Percentiles rank a stretch among this genome's conserved stretches.
phyloP scores from a whole-genome alignment of 768 basidiomycete species.

The Tricholoma terreum region DNA sequence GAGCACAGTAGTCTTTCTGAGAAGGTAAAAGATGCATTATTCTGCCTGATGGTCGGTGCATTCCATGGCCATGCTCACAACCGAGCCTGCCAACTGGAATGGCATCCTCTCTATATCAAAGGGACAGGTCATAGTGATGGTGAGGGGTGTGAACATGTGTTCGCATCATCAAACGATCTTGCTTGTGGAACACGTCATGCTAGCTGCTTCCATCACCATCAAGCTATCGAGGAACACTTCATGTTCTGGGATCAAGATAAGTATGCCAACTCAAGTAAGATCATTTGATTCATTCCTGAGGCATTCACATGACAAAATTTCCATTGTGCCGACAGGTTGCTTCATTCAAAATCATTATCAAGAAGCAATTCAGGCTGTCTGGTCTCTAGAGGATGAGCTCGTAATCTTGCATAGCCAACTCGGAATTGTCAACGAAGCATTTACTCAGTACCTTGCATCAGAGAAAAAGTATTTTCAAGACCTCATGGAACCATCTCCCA shows the following conservation, averaged over 20 bases:
- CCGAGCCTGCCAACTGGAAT: constrained; percentile 15
- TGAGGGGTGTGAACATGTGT: constrained; percentile 18
- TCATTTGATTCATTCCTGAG: background rate
- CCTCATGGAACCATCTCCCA: background rate
- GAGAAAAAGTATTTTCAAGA: background rate
- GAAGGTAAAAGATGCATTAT: background rate
- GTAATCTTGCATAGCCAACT: background rate
- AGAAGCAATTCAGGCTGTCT: background rate
- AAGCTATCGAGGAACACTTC: constrained; percentile 16
- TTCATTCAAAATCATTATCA: constrained; percentile 6
- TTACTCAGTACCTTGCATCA: background rate
- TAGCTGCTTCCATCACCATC: constrained; percentile 18
- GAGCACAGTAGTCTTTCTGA: background rate
- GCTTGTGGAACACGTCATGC: constrained; percentile 15
- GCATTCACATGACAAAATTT: background rate
- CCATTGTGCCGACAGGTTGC: background rate
- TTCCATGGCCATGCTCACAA: constrained; percentile 23
- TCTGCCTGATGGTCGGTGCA: constrained; percentile 3
- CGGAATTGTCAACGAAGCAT: background rate
- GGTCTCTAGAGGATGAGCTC: background rate
- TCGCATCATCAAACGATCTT: constrained; percentile 18
- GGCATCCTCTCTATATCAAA: constrained; percentile 15
- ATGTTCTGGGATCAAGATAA: constrained; percentile 7
- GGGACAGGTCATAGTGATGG: constrained; percentile 18
- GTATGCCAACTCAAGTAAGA: constrained; percentile 19